Evolutionary conservation across 192 early-diverging fungal genomes (phyloP), one percentile per base, ranked within the genome.

Genomic region (Dimargaris xerosporica): DNA sequence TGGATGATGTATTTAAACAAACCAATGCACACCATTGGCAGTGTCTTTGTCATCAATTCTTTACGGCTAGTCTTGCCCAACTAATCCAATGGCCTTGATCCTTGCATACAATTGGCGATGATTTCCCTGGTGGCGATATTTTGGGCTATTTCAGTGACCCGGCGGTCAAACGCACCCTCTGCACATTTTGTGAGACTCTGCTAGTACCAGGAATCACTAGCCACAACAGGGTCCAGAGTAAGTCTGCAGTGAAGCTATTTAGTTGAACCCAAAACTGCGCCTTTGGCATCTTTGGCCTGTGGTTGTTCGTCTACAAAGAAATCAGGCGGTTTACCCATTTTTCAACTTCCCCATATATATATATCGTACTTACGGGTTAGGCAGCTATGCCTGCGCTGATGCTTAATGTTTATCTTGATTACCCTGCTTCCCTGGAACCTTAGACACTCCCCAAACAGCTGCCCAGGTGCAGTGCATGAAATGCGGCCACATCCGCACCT

Each of bases 151-250:
- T 12, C 61, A 83, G 82, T 48, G 82, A 74, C 56, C 82, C 82
- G 13, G 45, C 48, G 13, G 64, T 84, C 31, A 84, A 84, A 63
- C 68, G 80, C 41, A 65, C 63, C 5, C 67, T 82, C 42, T 84
- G 82, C 64, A 72, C 74, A 56, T 67, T 72, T 17, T 84, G 82
- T 52, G 77, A 82, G 19, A 67, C 75, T 19, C 26, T 80, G 0
- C 44, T 80, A 54, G 47, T 84, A 19, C 82, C 82, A 6, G 78
- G 71, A 16, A 50, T 80, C 9, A 82, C 77, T 26, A 19, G 58
- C 26, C 58, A 43, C 17, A 16, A 19, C 10, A 28, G 31, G 7
- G 17, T 56, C 7, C 29, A 34, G 19, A 19, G 54, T 16, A 56
- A 56, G 17, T 28, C 31, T 15, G 29, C 54, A 17, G 4, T 31